phyloP scores from a whole-genome alignment of 495 filamentous ascomycete genomes.

The Extremus antarcticus region DNA sequence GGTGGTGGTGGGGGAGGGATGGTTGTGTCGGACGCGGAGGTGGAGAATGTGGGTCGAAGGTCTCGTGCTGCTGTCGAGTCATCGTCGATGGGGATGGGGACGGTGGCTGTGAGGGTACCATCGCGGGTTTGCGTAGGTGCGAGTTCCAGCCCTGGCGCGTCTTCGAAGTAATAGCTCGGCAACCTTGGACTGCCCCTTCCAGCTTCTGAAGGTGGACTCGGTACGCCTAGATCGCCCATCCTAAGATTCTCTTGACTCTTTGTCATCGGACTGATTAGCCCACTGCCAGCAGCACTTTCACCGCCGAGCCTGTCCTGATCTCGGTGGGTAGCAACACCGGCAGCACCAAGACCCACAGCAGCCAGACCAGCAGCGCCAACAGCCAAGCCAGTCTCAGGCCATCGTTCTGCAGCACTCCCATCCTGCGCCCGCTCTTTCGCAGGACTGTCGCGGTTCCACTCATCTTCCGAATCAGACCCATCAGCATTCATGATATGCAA shows the following conservation, averaged over 20 bases:
- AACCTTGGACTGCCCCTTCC: neutral
- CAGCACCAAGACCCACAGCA: neutral
- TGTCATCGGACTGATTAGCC: neutral
- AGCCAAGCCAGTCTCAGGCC: neutral
- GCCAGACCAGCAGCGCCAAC: neutral
- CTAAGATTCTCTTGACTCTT: slow-evolving; percentile 4
- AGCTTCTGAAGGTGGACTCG: neutral
- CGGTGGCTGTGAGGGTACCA: too few species aligned
- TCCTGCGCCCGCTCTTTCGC: neutral
- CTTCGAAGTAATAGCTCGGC: neutral
- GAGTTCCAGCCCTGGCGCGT: neutral
- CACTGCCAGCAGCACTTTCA: too few species aligned
- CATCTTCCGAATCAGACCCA: neutral
- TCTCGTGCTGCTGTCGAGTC: too few species aligned
- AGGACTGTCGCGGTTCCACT: neutral
- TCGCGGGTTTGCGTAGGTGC: too few species aligned
- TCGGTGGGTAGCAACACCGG: neutral
- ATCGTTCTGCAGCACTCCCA: neutral
- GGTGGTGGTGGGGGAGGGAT: neutral
- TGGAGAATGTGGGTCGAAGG: neutral
- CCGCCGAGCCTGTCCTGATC: too few species aligned
- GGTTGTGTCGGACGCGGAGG: neutral
- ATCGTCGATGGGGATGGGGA: too few species aligned
- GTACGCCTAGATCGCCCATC: neutral
- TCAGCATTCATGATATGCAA: slow-evolving; percentile 17